phyloP scores from a whole-genome alignment of 352 stramenopile species.

The Globisporangium alternatum region DNA sequence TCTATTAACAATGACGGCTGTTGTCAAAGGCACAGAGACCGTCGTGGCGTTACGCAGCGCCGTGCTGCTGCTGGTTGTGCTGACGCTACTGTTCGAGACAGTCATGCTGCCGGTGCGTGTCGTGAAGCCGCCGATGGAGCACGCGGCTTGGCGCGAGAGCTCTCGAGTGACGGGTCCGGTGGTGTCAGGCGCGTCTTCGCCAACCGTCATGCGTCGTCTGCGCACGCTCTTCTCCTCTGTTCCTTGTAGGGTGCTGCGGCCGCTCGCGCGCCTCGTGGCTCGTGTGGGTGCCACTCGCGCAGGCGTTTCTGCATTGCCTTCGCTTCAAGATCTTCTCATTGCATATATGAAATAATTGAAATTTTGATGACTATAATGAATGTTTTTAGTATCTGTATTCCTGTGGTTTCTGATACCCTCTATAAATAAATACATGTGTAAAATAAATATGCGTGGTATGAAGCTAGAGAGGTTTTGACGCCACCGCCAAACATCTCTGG shows the following conservation, averaged over 20 bases:
- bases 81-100: slow-evolving; percentile 40
- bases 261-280: slow-evolving; percentile 5
- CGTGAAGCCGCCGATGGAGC: not conserved
- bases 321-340: slow-evolving; percentile 12
- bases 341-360: not conserved
- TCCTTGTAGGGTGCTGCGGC: not conserved
- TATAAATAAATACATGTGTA: not conserved
- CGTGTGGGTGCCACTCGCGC: not conserved
- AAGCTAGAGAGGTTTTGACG: not conserved
- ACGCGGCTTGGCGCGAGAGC: slow-evolving; percentile 4
- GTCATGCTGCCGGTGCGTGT: slow-evolving; percentile 27
- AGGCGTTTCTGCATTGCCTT: slow-evolving; percentile 8
- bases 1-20: not conserved
- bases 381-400: not conserved
- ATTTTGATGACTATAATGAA: not conserved
- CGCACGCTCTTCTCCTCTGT: not conserved
- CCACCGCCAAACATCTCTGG: not conserved
- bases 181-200: not conserved
- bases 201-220: slow-evolving; percentile 6
- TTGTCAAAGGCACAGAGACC: not conserved
- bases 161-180: slow-evolving; percentile 14
- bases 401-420: not conserved
- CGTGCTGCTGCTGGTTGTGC: slow-evolving; percentile 12
- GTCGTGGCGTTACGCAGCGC: slow-evolving; percentile 5
- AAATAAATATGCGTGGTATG: not conserved